Conservation (phyloP, 1,139 yeast species). For the Geotrichum macrosporum region DNA sequence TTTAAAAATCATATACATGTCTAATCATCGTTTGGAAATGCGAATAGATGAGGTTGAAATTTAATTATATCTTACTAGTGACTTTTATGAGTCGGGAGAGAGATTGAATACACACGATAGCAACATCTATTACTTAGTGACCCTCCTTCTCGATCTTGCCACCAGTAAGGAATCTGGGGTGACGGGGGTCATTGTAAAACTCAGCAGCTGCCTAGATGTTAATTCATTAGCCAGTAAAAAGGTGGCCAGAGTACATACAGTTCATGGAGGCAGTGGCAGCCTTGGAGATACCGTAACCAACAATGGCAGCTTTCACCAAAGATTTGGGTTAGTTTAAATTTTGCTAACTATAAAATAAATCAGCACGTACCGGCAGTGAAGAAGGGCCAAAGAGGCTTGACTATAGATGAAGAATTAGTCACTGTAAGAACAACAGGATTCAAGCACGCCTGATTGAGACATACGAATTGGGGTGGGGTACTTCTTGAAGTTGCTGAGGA, state of each 20-base stretch:
- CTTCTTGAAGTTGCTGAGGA: conserved; percentile 36
- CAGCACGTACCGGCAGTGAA: conserved; percentile 51
- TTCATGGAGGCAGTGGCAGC: conserved; percentile 53
- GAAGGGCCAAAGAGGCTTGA: conserved; percentile 67
- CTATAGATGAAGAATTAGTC: conserved; percentile 22
- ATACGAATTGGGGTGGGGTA: conserved; percentile 46
- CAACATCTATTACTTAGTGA: conserved; percentile 27
- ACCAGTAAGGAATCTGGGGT: conserved; percentile 63
- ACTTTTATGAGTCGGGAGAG: too few relatives aligned
- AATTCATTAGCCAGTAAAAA: too few relatives aligned
- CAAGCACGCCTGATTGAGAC: too few relatives aligned
- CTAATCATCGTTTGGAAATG: too few relatives aligned
- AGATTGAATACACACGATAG: neutral
- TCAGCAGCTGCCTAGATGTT: conserved; percentile 40
- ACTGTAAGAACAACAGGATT: neutral
- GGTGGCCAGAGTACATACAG: too few relatives aligned
- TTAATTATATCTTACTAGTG: too few relatives aligned
- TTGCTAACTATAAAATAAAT: neutral
- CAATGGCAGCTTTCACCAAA: conserved; percentile 37
- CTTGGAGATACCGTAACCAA: conserved; percentile 55
- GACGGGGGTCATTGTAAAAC: conserved; percentile 73
- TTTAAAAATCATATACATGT: too few relatives aligned
- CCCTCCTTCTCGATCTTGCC: conserved; percentile 46
- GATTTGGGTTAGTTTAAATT: conserved; percentile 7
- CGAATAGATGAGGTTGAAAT: too few relatives aligned